Evolutionary conservation across 106 monocot genomes (phyloP), one percentile per base, ranked within the genome.

Genomic region (Dactylorhiza incarnata): DNA sequence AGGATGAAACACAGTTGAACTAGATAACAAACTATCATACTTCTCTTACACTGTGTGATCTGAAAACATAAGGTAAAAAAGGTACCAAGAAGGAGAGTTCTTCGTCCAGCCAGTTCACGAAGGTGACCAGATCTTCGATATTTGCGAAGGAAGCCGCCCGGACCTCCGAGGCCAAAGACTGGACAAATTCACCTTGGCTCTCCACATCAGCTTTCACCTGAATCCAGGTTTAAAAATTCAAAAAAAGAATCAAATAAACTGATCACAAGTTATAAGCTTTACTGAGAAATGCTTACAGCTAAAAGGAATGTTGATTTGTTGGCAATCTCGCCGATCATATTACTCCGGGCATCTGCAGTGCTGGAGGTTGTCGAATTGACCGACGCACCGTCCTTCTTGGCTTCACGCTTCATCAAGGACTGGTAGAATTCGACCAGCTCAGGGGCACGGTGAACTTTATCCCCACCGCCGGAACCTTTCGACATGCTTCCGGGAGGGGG

Each of bases 201-300:
- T 96, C 95, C 45, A 96, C 95, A 86, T 96, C 95, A 54, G 95
- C 90, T 86, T 96, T 96, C 23, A 96, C 90, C 95, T 96, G 86
- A 82, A 84, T 25, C 65, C 75, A 13, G 69, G 2, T 50, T 15
- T 45, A 59, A 52, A 6, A 4, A 37, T 66, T 37, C 66, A 13
- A 1, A 66, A 66, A 37, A 37, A 1, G 1, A 23, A 7, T 12
- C 66, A 66, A 66, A 12, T 8, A 29, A 66, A 37, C 26, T 23
- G 12, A 13, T 29, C 25, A 65, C 5, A 9, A 50, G 43, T 19
- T 63, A 65, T 3, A 68, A 10, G 23, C 19, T n/a, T 45, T 44
- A 69, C 7, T 9, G 29, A 49, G 49, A 9, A 69, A 19, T 75
- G 50, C 89, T 84, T 77, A 97, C 96, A 73, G 96, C 96, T 79